Evolutionary conservation across 2,329 filamentous ascomycete species (phyloP).

Genomic region (Fusarium dimerum): DNA sequence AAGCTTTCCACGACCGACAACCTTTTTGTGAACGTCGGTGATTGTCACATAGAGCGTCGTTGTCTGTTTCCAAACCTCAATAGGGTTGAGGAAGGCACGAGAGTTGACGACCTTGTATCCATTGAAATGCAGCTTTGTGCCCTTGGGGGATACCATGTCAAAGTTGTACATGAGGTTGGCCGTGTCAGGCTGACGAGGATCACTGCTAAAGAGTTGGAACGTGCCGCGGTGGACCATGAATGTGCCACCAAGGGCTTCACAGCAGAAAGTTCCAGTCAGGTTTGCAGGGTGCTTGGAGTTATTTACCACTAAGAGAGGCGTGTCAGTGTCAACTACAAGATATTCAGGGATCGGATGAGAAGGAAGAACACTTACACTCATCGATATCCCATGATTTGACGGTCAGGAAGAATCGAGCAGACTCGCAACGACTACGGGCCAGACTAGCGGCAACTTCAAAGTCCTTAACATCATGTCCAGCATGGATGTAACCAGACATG

Average conservation of each 20-base stretch:
- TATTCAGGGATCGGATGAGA: too few relatives aligned
- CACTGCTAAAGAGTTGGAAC: conserved; percentile 59
- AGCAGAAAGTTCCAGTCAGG: conserved; percentile 57
- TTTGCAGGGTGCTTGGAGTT: conserved; percentile 32
- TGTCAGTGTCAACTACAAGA: too few relatives aligned
- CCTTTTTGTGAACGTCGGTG: conserved; percentile 36
- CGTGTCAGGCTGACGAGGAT: conserved; percentile 56
- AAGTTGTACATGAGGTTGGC: conserved; percentile 63
- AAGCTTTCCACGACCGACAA: conserved; percentile 60
- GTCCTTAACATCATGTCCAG: conserved; percentile 3
- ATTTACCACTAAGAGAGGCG: conserved; percentile 30
- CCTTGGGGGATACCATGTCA: conserved; percentile 56
- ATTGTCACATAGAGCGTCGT: conserved; percentile 64
- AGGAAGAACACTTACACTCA: conserved; percentile 7
- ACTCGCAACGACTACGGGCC: conserved; percentile 47
- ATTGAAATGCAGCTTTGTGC: conserved; percentile 56
- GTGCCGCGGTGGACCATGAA: conserved; percentile 61
- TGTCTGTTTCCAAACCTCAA: conserved; percentile 61
- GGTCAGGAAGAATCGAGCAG: conserved; percentile 61
- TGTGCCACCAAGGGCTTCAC: conserved; percentile 34
- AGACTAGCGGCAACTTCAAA: conserved; percentile 12
- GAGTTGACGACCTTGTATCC: conserved; percentile 65
- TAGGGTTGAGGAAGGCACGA: conserved; percentile 55
- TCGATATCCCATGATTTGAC: conserved; percentile 54
- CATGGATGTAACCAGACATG: conserved; percentile 63